Percentiles rank a stretch among this genome's conserved stretches.
These are phyloP conservation scores for Pichia kudriavzevii DNA, from an alignment of 1,139 yeast species.

Conservation along the genomic window DNA sequence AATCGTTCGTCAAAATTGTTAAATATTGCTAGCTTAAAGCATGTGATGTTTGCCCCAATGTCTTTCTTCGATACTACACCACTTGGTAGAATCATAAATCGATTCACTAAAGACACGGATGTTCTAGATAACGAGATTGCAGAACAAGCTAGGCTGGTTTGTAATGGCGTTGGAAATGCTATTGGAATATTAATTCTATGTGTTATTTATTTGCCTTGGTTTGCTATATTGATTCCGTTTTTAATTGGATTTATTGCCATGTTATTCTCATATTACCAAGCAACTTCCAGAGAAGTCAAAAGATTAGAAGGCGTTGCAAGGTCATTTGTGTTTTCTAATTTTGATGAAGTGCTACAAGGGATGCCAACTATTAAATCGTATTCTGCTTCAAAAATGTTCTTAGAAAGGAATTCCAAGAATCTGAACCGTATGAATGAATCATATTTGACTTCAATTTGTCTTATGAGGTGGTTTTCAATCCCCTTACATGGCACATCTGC, in stretches of 20 bases:
- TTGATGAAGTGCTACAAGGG: conserved; percentile 54
- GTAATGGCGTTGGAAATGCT: conserved; percentile 40
- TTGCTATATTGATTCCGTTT: conserved; percentile 40
- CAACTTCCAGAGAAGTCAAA: conserved; percentile 55
- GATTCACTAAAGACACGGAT: conserved; percentile 81
- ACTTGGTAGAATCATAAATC: conserved; percentile 59
- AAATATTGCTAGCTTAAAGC: conserved; percentile 47
- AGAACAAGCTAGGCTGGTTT: conserved; percentile 47
- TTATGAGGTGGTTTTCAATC: conserved; percentile 57
- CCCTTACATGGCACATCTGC: conserved; percentile 40
- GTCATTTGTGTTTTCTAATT: conserved; percentile 55
- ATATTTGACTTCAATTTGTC: conserved; percentile 42
- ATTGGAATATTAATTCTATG: conserved; percentile 43
- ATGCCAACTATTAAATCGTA: conserved; percentile 50
- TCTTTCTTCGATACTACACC: conserved; percentile 62
- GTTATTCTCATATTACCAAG: conserved; percentile 45
- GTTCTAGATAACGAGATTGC: conserved; percentile 69
- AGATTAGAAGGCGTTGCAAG: conserved; percentile 57
- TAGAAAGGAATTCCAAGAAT: conserved; percentile 33
- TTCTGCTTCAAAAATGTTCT: conserved; percentile 32
- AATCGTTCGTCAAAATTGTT: conserved; percentile 36
- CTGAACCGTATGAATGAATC: conserved; percentile 53
- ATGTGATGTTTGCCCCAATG: conserved; percentile 72
- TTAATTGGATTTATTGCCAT: conserved; percentile 30
- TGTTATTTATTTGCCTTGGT: conserved; percentile 45